Evolutionary conservation across 257 asterid genomes (phyloP).

Genomic region (Solanum chmielewskii): DNA sequence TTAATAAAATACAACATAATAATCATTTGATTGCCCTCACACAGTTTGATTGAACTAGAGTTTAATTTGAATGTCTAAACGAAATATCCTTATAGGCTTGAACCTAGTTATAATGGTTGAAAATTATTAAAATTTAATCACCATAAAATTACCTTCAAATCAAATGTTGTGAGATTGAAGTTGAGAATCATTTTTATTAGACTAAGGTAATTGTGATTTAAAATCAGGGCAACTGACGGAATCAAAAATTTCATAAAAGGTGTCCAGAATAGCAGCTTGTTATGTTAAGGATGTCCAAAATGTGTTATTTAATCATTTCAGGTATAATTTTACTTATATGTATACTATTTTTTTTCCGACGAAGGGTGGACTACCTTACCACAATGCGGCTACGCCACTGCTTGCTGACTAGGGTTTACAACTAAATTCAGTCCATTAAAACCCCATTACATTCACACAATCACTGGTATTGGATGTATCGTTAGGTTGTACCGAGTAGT

Average conservation of each 20-base stretch:
- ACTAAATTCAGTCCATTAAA: background rate
- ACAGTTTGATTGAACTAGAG: too few species aligned
- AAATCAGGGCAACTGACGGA: background rate
- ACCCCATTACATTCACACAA: background rate
- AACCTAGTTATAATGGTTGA: background rate
- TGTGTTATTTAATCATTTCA: too few species aligned
- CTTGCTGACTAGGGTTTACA: background rate
- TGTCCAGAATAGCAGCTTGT: too few species aligned
- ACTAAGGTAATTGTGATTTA: background rate
- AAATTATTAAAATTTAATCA: background rate
- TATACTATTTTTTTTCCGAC: too few species aligned
- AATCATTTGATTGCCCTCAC: background rate
- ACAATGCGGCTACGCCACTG: too few species aligned
- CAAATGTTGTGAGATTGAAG: background rate
- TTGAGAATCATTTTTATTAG: background rate
- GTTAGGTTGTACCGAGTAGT: background rate
- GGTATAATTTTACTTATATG: too few species aligned
- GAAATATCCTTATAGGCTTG: too few species aligned
- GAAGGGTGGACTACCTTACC: too few species aligned
- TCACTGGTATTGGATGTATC: background rate
- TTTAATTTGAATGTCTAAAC: too few species aligned
- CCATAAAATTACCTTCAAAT: background rate
- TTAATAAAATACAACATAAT: too few species aligned
- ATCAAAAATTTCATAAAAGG: too few species aligned
- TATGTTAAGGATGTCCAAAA: too few species aligned